phyloP scores from a whole-genome alignment of 257 asterid genomes.

The Rubia yunnanensis region DNA sequence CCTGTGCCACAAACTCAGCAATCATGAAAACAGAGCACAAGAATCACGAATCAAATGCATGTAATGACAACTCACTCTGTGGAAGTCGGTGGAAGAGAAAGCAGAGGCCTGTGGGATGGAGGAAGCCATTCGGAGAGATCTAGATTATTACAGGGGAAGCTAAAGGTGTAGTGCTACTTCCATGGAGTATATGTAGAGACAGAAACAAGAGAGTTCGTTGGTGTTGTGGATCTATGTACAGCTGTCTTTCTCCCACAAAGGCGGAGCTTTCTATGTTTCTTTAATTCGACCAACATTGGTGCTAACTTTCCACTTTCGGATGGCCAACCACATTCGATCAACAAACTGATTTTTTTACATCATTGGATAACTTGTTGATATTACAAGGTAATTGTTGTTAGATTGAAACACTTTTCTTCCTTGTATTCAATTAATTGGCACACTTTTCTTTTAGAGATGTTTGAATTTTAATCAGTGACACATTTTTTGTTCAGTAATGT shows the following conservation, averaged over 20 bases:
- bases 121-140: conserved; percentile 26
- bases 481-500: too few species aligned
- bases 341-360: too few species aligned
- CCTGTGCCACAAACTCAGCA: conserved; percentile 16
- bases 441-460: too few species aligned
- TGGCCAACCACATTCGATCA: too few species aligned
- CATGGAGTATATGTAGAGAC: not conserved
- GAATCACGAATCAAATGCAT: not conserved
- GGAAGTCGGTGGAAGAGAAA: conserved; percentile 11
- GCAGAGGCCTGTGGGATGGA: conserved; percentile 6
- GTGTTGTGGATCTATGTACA: conserved; percentile 21
- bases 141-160: not conserved
- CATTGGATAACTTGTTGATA: too few species aligned
- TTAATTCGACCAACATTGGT: not conserved
- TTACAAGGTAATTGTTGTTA: too few species aligned
- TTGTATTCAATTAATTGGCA: too few species aligned
- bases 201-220: conserved; percentile 3
- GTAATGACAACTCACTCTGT: conserved; percentile 3
- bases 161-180: not conserved
- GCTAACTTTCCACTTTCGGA: not conserved
- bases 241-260: conserved; percentile 32
- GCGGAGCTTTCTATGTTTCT: conserved; percentile 27
- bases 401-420: too few species aligned
- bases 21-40: conserved; percentile 14
- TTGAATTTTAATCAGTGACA: too few species aligned